A percentile compares a stretch with the other conserved stretches of the same genome.
Evolutionary conservation across 768 basidiomycete genomes (phyloP).

Genomic region (Termitomyces sp.): DNA sequence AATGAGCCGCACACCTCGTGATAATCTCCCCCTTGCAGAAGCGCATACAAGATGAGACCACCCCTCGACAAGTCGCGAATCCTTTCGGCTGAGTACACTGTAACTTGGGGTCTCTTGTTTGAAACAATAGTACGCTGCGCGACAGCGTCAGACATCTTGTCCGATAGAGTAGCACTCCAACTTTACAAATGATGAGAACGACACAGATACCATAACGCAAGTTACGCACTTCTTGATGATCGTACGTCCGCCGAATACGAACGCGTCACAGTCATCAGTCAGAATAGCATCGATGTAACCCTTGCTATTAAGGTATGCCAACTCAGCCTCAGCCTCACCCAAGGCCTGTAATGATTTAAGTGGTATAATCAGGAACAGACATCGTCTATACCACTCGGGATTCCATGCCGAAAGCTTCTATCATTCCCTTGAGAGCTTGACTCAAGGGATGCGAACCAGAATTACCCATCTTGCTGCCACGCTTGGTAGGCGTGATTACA

Average conservation of each 20-base stretch:
- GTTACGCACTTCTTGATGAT: neutral
- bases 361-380: too few species aligned
- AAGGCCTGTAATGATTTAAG: slow-evolving; percentile 29
- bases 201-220: neutral
- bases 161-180: slow-evolving; percentile 46
- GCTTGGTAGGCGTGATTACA: neutral
- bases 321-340: slow-evolving; percentile 53
- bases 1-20: slow-evolving; percentile 20
- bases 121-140: slow-evolving; percentile 12
- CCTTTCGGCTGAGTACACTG: slow-evolving; percentile 5
- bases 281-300: slow-evolving; percentile 41
- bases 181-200: neutral
- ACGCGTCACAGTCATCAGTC: slow-evolving; percentile 43
- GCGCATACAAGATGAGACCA: slow-evolving; percentile 59
- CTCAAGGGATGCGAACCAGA: neutral
- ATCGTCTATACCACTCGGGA: neutral
- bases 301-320: slow-evolving; percentile 36
- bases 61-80: slow-evolving; percentile 44
- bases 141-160: slow-evolving; percentile 13
- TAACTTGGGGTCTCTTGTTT: neutral
- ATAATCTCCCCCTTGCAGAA: slow-evolving; percentile 71
- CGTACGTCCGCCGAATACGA: slow-evolving; percentile 39
- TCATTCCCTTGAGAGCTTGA: neutral
- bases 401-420: neutral
- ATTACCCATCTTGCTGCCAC: neutral